These are phyloP conservation scores for Kwoniella europaea DNA, from an alignment of 768 basidiomycete species.

Conservation along the genomic window DNA sequence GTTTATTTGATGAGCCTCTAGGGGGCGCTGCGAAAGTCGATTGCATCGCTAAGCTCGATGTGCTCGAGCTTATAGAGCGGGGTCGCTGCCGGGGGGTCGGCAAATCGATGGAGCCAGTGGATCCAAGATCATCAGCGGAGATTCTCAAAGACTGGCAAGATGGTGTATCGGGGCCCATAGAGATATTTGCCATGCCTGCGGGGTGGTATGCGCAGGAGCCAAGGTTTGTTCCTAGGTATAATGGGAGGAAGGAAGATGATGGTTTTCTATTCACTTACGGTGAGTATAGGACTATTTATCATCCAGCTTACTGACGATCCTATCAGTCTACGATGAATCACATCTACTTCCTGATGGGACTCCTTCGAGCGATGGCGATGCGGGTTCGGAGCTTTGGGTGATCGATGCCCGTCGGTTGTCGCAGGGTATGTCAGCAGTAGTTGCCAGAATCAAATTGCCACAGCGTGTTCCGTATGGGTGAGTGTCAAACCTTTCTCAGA, in stretches of 20 bases:
- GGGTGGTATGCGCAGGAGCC: conserved; percentile 58
- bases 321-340: conserved; percentile 58
- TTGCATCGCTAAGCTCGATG: conserved; percentile 59
- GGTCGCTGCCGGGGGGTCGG: conserved; percentile 45
- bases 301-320: conserved; percentile 12
- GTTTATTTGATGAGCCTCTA: conserved; percentile 58
- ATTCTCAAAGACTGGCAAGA: conserved; percentile 48
- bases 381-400: conserved; percentile 60
- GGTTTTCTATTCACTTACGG: conserved; percentile 59
- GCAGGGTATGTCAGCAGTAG: conserved; percentile 47
- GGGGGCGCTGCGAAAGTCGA: conserved; percentile 61
- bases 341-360: conserved; percentile 49
- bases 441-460: conserved; percentile 55
- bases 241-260: conserved; percentile 55
- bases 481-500: conserved; percentile 10
- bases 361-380: conserved; percentile 39
- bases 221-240: conserved; percentile 55
- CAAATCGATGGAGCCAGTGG: conserved; percentile 46
- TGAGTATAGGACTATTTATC: conserved; percentile 24
- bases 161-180: conserved; percentile 44
- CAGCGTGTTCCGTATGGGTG: conserved; percentile 57
- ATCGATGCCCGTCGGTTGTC: conserved; percentile 57
- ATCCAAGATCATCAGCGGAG: conserved; percentile 48
- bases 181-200: conserved; percentile 57
- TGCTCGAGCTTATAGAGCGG: conserved; percentile 40